A percentile compares a stretch with the other conserved stretches of the same genome.
These are phyloP conservation scores for Fusarium anthophilum DNA, from an alignment of 2,329 filamentous ascomycete species.

Conservation along the genomic window DNA sequence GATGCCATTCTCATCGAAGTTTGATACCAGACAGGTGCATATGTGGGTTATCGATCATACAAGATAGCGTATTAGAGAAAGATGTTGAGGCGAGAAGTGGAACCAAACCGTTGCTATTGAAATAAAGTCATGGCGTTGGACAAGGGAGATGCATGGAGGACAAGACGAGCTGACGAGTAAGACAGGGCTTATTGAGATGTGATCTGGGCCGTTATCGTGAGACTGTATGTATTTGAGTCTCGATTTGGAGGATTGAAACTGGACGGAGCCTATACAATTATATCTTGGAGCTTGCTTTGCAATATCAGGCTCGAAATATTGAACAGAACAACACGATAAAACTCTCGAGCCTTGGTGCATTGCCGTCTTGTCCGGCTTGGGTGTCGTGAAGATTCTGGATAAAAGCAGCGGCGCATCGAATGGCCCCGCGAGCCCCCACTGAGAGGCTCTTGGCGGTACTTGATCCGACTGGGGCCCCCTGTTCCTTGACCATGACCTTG, in stretches of 20 bases:
- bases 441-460: conserved; percentile 33
- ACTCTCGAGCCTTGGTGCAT: not conserved
- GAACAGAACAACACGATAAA: not conserved
- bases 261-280: too few relatives aligned
- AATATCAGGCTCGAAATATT: not conserved
- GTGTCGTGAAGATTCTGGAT: conserved; percentile 18
- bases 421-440: conserved; percentile 34
- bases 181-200: conserved; percentile 3
- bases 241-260: not conserved
- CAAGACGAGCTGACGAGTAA: conserved; percentile 13
- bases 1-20: not conserved
- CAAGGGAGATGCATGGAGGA: conserved; percentile 23
- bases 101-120: not conserved
- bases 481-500: not conserved
- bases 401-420: conserved; percentile 30
- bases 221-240: not conserved
- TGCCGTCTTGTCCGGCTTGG: conserved; percentile 34
- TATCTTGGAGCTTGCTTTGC: not conserved
- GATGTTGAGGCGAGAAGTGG: conserved; percentile 23
- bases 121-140: conserved; percentile 15
- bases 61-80: not conserved
- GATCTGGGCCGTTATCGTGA: conserved; percentile 13
- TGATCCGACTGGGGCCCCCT: conserved; percentile 18
- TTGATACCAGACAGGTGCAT: not conserved
- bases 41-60: not conserved